Evolutionary conservation across 2,329 filamentous ascomycete species (phyloP).

Genomic region (Colletotrichum liriopes): DNA sequence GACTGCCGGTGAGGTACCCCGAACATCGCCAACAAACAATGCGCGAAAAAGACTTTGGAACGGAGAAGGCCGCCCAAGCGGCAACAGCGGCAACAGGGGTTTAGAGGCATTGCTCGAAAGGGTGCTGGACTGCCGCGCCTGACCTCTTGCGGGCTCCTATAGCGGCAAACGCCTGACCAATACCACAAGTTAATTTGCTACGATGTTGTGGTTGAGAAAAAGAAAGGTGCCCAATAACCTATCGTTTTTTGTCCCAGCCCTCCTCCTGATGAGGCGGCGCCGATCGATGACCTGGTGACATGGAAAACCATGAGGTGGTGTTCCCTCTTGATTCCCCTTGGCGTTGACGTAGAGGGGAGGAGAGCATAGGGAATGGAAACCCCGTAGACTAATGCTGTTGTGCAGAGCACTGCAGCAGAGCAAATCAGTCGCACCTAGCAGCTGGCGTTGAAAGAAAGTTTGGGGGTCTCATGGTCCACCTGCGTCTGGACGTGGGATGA

Average conservation of each 20-base stretch:
- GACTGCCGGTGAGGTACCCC: not conserved
- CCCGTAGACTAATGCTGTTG: not conserved
- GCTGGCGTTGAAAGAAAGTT: constrained; percentile 43
- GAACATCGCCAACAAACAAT: not conserved
- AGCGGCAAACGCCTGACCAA: constrained; percentile 21
- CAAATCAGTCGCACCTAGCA: not conserved
- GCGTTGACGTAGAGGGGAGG: not conserved
- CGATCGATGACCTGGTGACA: not conserved
- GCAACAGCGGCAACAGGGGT: not conserved
- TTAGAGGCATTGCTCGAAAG: not conserved
- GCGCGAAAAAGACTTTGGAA: not conserved
- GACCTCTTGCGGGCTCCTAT: not conserved
- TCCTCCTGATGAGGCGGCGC: constrained; percentile 4
- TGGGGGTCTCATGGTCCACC: constrained; percentile 41
- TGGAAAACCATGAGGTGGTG: not conserved
- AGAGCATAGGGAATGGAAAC: not conserved
- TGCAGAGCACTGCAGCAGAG: not conserved
- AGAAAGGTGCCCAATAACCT: constrained; percentile 16
- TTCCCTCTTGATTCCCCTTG: not conserved
- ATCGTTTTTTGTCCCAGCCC: not conserved
- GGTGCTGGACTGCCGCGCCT: not conserved
- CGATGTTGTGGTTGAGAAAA: constrained; percentile 9
- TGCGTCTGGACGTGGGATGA: constrained; percentile 41
- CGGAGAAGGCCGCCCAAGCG: not conserved
- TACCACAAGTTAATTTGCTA: constrained; percentile 2